A percentile compares a stretch with the other conserved stretches of the same genome.
phyloP scores from a whole-genome alignment of 768 basidiomycete species.

The Cyclocybe aegerita region DNA sequence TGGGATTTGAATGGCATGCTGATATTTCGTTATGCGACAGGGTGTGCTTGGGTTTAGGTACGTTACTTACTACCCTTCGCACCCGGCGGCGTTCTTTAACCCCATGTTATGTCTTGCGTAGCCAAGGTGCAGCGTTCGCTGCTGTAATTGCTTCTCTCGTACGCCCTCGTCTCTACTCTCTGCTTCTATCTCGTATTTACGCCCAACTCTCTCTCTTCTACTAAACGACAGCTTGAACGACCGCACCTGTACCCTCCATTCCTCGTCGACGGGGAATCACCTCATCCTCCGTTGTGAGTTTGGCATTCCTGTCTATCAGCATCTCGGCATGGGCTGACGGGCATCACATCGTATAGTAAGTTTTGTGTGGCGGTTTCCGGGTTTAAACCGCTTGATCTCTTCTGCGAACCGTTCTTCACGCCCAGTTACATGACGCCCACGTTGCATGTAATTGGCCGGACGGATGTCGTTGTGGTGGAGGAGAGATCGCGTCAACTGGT shows the following conservation, averaged over 20 bases:
- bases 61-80: background rate
- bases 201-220: background rate
- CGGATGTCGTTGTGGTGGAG: constrained; percentile 70
- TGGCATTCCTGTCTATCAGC: background rate
- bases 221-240: constrained; percentile 33
- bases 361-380: constrained; percentile 80
- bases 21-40: constrained; percentile 31
- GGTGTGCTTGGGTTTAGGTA: constrained; percentile 83
- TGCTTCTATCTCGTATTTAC: background rate
- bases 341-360: constrained; percentile 36
- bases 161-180: constrained; percentile 19
- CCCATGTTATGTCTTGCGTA: constrained; percentile 19
- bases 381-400: constrained; percentile 53
- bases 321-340: background rate
- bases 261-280: constrained; percentile 59
- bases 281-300: constrained; percentile 75
- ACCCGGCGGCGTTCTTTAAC: background rate
- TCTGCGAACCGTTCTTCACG: constrained; percentile 49
- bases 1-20: constrained; percentile 2
- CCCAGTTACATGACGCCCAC: constrained; percentile 66
- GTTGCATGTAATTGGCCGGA: constrained; percentile 75
- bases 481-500: constrained; percentile 65
- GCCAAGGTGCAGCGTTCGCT: constrained; percentile 80
- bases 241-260: constrained; percentile 54
- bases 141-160: constrained; percentile 71